phyloP scores from a whole-genome alignment of 2,329 filamentous ascomycete genomes.

The Ceratocystis cubensis region DNA sequence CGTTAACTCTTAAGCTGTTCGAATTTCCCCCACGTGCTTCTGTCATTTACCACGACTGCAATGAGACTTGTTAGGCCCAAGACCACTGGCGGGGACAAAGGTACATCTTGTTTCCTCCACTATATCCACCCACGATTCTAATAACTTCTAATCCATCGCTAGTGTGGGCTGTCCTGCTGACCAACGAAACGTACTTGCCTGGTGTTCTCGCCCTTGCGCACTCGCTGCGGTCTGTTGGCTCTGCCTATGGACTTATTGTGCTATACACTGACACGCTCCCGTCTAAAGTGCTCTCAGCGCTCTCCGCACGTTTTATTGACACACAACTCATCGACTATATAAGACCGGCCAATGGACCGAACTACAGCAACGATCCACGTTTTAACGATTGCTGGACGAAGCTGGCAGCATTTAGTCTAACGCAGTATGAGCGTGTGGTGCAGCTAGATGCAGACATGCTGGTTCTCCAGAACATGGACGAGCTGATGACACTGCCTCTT shows the following conservation, averaged over 20 bases:
- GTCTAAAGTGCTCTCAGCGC: conserved; percentile 37
- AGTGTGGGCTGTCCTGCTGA: conserved; percentile 85
- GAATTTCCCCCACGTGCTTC: no score
- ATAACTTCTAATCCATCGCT: conserved; percentile 12
- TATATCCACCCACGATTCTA: neutral
- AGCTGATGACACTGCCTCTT: conserved; percentile 71
- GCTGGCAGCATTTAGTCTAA: conserved; percentile 63
- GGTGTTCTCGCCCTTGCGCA: conserved; percentile 72
- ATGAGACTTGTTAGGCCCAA: no score
- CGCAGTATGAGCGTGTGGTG: conserved; percentile 66
- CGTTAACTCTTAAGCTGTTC: no score
- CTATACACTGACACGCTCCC: conserved; percentile 74
- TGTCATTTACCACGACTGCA: no score
- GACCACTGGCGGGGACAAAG: neutral
- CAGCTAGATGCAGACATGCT: conserved; percentile 86
- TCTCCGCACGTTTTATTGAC: conserved; percentile 56
- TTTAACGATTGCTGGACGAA: conserved; percentile 91
- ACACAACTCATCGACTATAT: conserved; percentile 61
- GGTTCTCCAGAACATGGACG: conserved; percentile 73
- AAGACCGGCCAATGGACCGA: conserved; percentile 49
- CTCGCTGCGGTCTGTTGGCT: conserved; percentile 52
- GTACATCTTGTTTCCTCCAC: neutral
- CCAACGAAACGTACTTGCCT: conserved; percentile 67
- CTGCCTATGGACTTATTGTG: conserved; percentile 66
- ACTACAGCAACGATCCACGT: conserved; percentile 64